Conservation (phyloP, 179 eudicot species). For the Beta corolliflora region DNA sequence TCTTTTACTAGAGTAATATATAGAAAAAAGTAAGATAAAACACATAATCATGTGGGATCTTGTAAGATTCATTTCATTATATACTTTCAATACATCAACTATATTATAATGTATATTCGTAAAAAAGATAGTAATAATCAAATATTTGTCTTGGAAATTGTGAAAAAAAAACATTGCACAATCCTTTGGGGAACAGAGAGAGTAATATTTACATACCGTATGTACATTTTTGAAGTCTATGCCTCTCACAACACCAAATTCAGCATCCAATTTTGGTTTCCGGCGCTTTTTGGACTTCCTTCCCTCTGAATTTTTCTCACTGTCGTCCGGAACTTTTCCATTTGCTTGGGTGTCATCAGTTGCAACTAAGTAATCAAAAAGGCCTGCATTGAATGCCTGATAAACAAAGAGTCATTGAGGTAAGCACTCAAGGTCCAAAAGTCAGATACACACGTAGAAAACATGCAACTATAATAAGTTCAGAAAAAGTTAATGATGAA, state of each 20-base stretch:
- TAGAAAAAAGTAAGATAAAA: no score
- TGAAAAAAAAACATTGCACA: no score
- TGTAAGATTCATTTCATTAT: no score
- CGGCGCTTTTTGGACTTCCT: constrained; percentile 55
- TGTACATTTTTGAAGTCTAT: constrained; percentile 95
- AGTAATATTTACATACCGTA: constrained; percentile 51
- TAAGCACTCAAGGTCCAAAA: constrained; percentile 2
- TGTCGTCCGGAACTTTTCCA: constrained; percentile 53
- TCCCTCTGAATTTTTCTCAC: constrained; percentile 40
- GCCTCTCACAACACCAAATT: constrained; percentile 96
- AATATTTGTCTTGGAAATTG: no score
- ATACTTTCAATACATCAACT: no score
- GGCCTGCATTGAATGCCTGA: constrained; percentile 96
- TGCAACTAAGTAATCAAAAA: constrained; percentile 90
- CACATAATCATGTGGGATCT: no score
- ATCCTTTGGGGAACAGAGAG: background rate
- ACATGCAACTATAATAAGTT: background rate
- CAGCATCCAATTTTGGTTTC: constrained; percentile 75
- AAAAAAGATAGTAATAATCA: no score
- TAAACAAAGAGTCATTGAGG: constrained; percentile 5
- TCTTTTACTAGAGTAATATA: no score
- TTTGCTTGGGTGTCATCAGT: constrained; percentile 67
- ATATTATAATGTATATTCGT: no score
- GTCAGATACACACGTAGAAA: background rate
- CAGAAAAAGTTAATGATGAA: no score